Evolutionary conservation across 805 yeast species (phyloP), one percentile per base, ranked within the genome.

Genomic region (Nakazawaea wickerhamii): DNA sequence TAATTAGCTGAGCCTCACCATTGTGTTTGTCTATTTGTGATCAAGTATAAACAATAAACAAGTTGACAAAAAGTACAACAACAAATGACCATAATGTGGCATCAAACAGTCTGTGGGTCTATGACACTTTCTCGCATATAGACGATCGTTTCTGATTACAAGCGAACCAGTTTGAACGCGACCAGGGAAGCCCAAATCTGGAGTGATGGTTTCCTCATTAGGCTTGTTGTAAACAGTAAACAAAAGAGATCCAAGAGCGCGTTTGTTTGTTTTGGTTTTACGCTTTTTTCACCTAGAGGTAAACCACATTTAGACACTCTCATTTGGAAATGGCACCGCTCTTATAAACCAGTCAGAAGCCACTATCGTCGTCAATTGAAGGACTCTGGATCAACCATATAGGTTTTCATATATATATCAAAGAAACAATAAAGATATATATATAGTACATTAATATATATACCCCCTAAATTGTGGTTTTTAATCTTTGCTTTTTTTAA

Each of bases 51-150:
- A n/a, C n/a, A n/a, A n/a, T n/a, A n/a, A n/a, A n/a, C n/a, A n/a
- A n/a, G n/a, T n/a, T n/a, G n/a, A n/a, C n/a, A n/a, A n/a, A n/a
- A 31, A 48, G 46, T 27, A 45, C 38, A 45, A 45, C 38, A 44
- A 45, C 49, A 49, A 45, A 45, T 48, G 46, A 49, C 48, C 52
- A 39, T n/a, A n/a, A n/a, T n/a, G n/a, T n/a, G n/a, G n/a, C 7
- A 23, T 23, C 26, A 23, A 23, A 23, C 10, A 23, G 26, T 8
- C 26, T 23, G 7, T 10, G 10, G 26, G 10, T 23, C 26, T 23
- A 23, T 23, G 10, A 23, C 26, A 23, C 7, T 23, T 23, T n/a
- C n/a, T n/a, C n/a, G n/a, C n/a, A n/a, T n/a, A n/a, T n/a, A n/a
- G n/a, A n/a, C 45, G 44, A 31, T 30, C 32, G 45, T 38, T 48